Evolutionary conservation across 345 rosid genomes (phyloP).

Genomic region (Citrus trifoliata): DNA sequence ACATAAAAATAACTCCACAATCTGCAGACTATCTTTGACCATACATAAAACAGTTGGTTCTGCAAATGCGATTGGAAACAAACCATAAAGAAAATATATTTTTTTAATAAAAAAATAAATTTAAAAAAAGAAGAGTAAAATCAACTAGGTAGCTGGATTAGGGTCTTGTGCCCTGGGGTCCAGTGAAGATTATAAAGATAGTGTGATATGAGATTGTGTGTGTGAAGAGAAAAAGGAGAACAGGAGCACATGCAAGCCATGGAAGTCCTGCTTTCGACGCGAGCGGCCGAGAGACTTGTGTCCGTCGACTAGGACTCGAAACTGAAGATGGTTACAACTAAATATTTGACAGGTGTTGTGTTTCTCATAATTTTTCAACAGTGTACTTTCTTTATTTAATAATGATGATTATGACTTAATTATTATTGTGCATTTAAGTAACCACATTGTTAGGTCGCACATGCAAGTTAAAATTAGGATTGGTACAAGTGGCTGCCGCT

Average conservation of each 20-base stretch:
- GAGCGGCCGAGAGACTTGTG: background rate
- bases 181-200: background rate
- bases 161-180: constrained; percentile 6
- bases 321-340: background rate
- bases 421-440: background rate
- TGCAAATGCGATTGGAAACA: background rate
- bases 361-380: background rate
- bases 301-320: background rate
- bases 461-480: background rate
- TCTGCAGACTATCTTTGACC: constrained; percentile 12
- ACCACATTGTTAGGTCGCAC: background rate
- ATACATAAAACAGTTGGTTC: background rate
- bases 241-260: constrained; percentile 27
- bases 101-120: too few species aligned
- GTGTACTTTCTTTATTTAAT: background rate
- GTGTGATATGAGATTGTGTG: background rate
- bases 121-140: background rate
- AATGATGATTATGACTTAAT: too few species aligned
- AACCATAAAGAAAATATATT: too few species aligned
- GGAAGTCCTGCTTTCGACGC: constrained; percentile 27
- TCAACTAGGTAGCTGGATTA: background rate
- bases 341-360: constrained; percentile 11
- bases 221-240: background rate
- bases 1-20: background rate
- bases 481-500: background rate